phyloP scores from a whole-genome alignment of 2,329 filamentous ascomycete genomes.

The Dactylonectria macrodidyma region DNA sequence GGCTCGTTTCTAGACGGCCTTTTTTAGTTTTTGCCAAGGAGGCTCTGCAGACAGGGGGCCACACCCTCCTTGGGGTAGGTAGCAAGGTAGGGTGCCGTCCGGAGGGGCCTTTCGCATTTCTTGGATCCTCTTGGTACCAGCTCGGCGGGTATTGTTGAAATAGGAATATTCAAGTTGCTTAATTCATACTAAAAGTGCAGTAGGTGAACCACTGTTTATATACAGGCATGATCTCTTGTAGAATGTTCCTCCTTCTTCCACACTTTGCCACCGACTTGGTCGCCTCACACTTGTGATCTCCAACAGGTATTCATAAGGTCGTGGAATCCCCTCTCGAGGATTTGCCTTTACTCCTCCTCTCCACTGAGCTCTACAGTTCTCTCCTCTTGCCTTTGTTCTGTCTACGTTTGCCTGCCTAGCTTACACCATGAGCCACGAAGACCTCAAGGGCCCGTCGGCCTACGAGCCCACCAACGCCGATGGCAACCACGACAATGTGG shows the following conservation, averaged over 20 bases:
- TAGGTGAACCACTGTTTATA: too few species aligned
- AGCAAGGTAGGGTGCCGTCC: conserved; percentile 7
- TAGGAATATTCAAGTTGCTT: too few species aligned
- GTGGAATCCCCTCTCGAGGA: conserved; percentile 7
- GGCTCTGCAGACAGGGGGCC: neutral
- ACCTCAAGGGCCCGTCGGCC: conserved; percentile 34
- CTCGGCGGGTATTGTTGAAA: conserved; percentile 5
- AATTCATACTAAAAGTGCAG: too few species aligned
- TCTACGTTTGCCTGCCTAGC: neutral
- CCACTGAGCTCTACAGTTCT: neutral
- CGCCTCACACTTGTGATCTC: too few species aligned
- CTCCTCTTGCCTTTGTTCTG: neutral
- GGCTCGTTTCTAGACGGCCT: conserved; percentile 43
- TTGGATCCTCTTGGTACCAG: conserved; percentile 6
- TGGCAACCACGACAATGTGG: conserved; percentile 25
- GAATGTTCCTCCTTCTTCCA: too few species aligned
- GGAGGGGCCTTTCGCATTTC: conserved; percentile 18
- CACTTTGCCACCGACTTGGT: too few species aligned
- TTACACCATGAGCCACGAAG: conserved; percentile 42
- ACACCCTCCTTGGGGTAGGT: neutral
- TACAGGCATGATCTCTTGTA: too few species aligned
- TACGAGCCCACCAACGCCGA: conserved; percentile 32
- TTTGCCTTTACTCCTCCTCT: neutral
- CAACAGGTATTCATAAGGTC: conserved; percentile 24
- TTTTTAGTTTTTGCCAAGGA: conserved; percentile 3